Evolutionary conservation across 306 rosid genomes (phyloP).

Genomic region (Acacia acuminata): DNA sequence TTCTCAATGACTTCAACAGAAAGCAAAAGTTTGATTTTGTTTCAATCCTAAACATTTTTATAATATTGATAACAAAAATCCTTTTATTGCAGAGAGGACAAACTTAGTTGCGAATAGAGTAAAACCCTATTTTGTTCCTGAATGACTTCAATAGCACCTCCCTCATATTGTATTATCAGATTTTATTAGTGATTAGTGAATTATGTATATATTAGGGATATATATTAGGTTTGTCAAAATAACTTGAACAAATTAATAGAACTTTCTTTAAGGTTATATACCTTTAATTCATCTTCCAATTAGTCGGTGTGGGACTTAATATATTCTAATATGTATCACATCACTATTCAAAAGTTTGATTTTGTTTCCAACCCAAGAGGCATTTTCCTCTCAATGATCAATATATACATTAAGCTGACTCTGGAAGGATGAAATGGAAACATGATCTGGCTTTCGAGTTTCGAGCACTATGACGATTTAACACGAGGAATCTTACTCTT

Average conservation of each 20-base stretch:
- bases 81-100: slow-evolving; percentile 9
- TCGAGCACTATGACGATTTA: not conserved
- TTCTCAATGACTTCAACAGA: not conserved
- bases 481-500: not conserved
- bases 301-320: no score
- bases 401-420: not conserved
- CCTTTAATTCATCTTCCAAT: no score
- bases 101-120: not conserved
- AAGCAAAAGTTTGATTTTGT: no score
- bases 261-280: no score
- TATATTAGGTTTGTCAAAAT: no score
- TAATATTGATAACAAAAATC: not conserved
- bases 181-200: no score
- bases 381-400: not conserved
- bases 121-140: not conserved
- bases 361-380: not conserved
- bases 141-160: not conserved
- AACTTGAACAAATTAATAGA: no score
- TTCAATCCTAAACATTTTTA: no score
- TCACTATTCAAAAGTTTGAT: not conserved
- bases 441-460: not conserved
- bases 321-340: not conserved
- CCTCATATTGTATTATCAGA: not conserved
- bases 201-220: no score
- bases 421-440: not conserved